Evolutionary conservation across 2,329 filamentous ascomycete species (phyloP), one percentile per base, ranked within the genome.

Genomic region (Hypocrella siamensis): DNA sequence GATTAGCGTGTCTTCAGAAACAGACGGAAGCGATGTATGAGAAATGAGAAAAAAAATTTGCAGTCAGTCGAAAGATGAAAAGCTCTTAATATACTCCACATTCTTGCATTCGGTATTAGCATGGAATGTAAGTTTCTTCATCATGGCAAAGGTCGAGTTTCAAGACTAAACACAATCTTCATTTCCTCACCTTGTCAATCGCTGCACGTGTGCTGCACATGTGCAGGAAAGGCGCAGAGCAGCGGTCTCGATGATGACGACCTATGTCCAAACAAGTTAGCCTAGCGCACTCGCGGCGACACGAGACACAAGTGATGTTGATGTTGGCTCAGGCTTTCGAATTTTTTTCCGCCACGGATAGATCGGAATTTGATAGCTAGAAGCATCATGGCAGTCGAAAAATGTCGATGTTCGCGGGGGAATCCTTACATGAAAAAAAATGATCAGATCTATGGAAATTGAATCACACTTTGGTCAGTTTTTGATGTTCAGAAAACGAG

Each of bases 41-140:
- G 35, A 44, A 43, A 44, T 45, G 39, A 40, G 36, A 36, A 42
- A 35, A 42, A 42, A 45, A 45, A 35, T 42, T 45, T 52, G 49
- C 47, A 52, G 19, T 82, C 78, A 82, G 75, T 67, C 67, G 76
- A 81, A 81, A 81, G 77, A 81, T 82, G 77, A 82, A 82, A 81
- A 81, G 75, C 68, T 73, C 68, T 66, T 67, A 65, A 61, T 64
- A 70, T 63, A 58, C 60, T 79, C 72, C 68, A 79, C 70, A 75
- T 70, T 49, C 46, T 44, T 31, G 32, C 45, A 49, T 73, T 82
- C 75, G 65, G 78, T 60, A 71, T 80, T 80, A 81, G 76, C 76
- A 81, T 79, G 72, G 74, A 79, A 75, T 74, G 61, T 65, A 63
- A 61, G 58, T 58, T 68, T 61, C 63, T 49, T 70, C 75, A 82